Conservation (phyloP, 2,329 filamentous ascomycete species). For the Ophiostoma sp. region DNA sequence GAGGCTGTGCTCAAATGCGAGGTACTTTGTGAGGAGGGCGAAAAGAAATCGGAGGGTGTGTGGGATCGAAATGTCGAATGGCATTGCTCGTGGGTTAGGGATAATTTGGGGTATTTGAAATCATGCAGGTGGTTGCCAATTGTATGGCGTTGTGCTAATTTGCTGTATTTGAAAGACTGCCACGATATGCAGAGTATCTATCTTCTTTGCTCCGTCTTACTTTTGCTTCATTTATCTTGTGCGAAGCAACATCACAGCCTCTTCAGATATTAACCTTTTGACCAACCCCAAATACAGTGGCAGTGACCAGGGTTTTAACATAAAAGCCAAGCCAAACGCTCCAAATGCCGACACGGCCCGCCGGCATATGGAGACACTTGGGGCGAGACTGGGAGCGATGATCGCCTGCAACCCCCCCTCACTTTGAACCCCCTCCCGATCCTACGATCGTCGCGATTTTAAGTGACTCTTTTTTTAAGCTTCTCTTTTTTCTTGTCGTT, state of each 20-base stretch:
- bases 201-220: background rate
- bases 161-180: background rate
- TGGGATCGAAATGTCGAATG: background rate
- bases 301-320: background rate
- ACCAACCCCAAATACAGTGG: background rate
- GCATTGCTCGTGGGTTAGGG: background rate
- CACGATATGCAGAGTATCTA: background rate
- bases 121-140: background rate
- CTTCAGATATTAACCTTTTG: background rate
- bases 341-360: constrained; percentile 21
- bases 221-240: background rate
- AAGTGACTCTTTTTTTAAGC: background rate
- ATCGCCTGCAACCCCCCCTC: constrained; percentile 13
- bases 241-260: background rate
- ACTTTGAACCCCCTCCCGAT: background rate
- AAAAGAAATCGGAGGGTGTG: background rate
- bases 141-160: background rate
- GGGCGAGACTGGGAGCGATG: background rate
- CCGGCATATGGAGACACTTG: background rate
- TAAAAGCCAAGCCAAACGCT: background rate
- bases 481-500: background rate
- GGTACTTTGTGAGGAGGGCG: background rate
- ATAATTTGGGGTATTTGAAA: background rate
- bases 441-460: background rate
- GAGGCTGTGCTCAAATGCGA: background rate